Base-by-base conservation (phyloP, 352 stramenopile species). In the Phytophthora sp. region DNA sequence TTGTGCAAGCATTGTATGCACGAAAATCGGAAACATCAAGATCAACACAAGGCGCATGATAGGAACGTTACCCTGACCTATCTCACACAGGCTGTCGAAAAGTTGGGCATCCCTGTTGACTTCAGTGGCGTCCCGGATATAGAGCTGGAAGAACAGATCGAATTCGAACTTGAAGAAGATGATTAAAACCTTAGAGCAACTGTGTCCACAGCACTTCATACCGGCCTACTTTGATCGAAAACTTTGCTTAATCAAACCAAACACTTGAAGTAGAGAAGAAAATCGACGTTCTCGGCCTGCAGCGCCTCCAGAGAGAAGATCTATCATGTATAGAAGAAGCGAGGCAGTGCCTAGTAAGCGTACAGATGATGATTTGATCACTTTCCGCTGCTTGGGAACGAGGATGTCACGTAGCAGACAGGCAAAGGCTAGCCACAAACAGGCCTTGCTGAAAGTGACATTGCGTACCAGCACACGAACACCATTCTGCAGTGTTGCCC, bases 1-100 rank as follows among this genome's bases (percentile, higher is more conserved):
- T 70, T 91, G 51, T 94, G 85, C 64, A 83, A 73, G 18, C 82
- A 94, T 51, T 94, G 85, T 57, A 76, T 92, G 66, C 85, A 94
- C 35, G 82, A 89, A 38, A 76, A 72, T 10, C 76, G 75, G 2
- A 89, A 91, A 45, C 83, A 94, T 59, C 72, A 89, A 31, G 71
- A 77, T 24, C 66, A 71, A 13, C 76, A 82, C 49, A 73, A 75
- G 11, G 49, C 60, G 6, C 54, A 56, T 5, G 77, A 88, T 18
- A 48, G 58, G 1, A 70, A 51, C 5, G 69, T 76, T 8, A 87
- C 68, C 10, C 49, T 90, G 10, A 44, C 58, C 18, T 88, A 89
- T 30, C 72, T 92, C 46, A 72, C 68, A 0, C 68, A 82, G 31
- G 73, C 81, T 9, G 54, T 76, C 5, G 52, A 62, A 5, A 92